Evolutionary conservation across 1,284 basidiomycete species (phyloP).

Genomic region (Fomitopsis pinicola): DNA sequence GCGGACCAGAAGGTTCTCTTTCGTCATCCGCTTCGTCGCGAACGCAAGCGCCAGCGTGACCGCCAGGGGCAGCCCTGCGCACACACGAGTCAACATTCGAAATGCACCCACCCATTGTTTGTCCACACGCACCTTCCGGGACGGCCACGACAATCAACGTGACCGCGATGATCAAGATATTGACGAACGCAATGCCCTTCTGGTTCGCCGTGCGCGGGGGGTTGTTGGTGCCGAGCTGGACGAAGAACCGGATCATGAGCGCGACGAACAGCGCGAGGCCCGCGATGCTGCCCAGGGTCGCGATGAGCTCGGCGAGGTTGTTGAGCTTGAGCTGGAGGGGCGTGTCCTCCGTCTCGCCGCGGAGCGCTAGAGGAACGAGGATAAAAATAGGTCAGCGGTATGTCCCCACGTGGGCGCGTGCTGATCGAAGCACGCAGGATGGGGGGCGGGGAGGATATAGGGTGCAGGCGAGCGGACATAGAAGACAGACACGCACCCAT

Average conservation of each 20-base stretch:
- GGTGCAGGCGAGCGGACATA: neutral
- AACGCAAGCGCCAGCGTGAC: slow-evolving; percentile 96
- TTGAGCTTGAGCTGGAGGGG: slow-evolving; percentile 96
- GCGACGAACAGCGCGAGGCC: slow-evolving; percentile 82
- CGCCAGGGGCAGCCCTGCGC: slow-evolving; percentile 84
- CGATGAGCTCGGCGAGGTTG: slow-evolving; percentile 88
- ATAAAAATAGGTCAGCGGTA: neutral
- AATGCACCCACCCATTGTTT: neutral
- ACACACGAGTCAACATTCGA: neutral
- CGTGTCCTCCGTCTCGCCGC: slow-evolving; percentile 80
- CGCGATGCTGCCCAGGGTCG: slow-evolving; percentile 81
- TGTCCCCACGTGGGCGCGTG: slow-evolving; percentile 4
- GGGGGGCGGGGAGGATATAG: neutral
- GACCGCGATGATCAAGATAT: slow-evolving; percentile 93
- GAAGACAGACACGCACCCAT: slow-evolving; percentile 61
- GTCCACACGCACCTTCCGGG: slow-evolving; percentile 68
- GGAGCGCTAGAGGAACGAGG: slow-evolving; percentile 51
- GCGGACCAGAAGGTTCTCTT: slow-evolving; percentile 91
- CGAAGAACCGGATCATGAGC: slow-evolving; percentile 94
- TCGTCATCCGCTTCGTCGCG: slow-evolving; percentile 96
- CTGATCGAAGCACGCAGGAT: neutral
- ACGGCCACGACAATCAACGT: slow-evolving; percentile 96
- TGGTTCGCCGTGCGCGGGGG: slow-evolving; percentile 66
- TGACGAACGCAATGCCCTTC: slow-evolving; percentile 90
- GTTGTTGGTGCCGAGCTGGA: slow-evolving; percentile 64